Evolutionary conservation across 2,329 filamentous ascomycete species (phyloP), one percentile per base, ranked within the genome.

Genomic region (Pseudofabraea citricarpa): DNA sequence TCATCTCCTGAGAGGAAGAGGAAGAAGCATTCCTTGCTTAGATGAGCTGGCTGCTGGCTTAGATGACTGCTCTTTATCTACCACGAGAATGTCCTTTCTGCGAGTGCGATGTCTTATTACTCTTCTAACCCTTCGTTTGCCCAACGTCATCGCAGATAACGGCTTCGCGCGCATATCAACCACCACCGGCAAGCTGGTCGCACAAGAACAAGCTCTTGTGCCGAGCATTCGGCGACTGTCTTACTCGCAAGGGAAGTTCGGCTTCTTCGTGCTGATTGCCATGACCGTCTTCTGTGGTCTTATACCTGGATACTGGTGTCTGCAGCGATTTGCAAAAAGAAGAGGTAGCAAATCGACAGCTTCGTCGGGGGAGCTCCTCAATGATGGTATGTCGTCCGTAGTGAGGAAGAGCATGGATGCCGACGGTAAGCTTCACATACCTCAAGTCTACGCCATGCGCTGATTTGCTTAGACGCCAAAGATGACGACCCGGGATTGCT

Each of bases 401-500:
- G n/a, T 20, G 41, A 40, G n/a, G 36, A 46, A 41, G 40, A 46
- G 40, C 19, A 21, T 38, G 16, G 52, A 56, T 38, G 40, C 37
- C 27, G 50, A 51, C 45, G 54, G 56, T 47, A 51, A 49, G 53
- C 44, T 22, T 6, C n/a, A n/a, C n/a, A n/a, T n/a, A n/a, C n/a
- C n/a, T n/a, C n/a, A n/a, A n/a, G n/a, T n/a, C n/a, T n/a, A n/a
- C n/a, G n/a, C n/a, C n/a, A n/a, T 23, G 54, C 12, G 9, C 23
- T 3, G 31, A 35, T 39, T 13, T 12, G 16, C 10, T 6, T 41
- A 62, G 59, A 59, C 40, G 44, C 54, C 31, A 52, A 59, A 47
- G 36, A 40, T 7, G 45, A 49, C 12, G 90, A 96, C 57, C 89
- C 90, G 22, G 74, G 81, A n/a, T 73, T 96, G 10, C 73, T 97